Evolutionary conservation across 2,329 filamentous ascomycete genomes (phyloP).

Genomic region (Hawksworthiomyces lignivorus): DNA sequence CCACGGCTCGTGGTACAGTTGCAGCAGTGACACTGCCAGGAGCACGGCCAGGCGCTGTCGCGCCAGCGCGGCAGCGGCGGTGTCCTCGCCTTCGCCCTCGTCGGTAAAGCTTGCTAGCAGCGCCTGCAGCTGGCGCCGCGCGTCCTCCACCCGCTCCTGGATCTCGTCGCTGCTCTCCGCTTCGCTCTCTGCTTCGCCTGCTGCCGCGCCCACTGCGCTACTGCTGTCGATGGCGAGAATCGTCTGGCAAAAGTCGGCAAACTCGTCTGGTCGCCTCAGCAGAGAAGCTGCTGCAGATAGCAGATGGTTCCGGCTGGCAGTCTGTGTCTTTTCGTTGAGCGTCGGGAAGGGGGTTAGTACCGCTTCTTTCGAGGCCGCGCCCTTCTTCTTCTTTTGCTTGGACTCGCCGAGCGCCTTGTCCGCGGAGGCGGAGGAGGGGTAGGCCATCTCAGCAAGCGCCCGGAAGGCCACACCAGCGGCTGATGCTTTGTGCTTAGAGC

Average conservation of each 20-base stretch:
- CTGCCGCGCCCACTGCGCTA: too few relatives aligned
- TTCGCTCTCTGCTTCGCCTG: conserved; percentile 34
- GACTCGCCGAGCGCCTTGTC: conserved; percentile 15
- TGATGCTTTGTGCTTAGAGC: conserved; percentile 28
- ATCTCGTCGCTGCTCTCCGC: conserved; percentile 50
- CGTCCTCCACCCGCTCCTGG: conserved; percentile 43
- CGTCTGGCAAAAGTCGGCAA: conserved; percentile 44
- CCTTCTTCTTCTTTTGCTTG: conserved; percentile 1
- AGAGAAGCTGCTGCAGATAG: conserved; percentile 52
- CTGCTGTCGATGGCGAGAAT: conserved; percentile 50
- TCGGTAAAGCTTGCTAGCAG: conserved; percentile 30
- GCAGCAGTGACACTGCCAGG: conserved; percentile 75
- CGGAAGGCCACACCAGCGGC: conserved; percentile 37
- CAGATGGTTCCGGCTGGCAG: conserved; percentile 48
- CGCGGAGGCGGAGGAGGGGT: conserved; percentile 33
- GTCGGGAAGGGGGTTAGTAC: conserved; percentile 28
- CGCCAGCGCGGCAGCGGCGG: conserved; percentile 28
- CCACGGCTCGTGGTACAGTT: conserved; percentile 77
- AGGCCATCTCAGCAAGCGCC: conserved; percentile 48
- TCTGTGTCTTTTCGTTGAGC: conserved; percentile 45
- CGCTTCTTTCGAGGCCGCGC: neutral
- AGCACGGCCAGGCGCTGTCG: conserved; percentile 68
- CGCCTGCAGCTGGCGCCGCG: conserved; percentile 40
- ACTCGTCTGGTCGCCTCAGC: conserved; percentile 45
- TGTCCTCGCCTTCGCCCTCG: conserved; percentile 31